phyloP scores from a whole-genome alignment of 495 filamentous ascomycete species.

The Aspergillus homomorphus region DNA sequence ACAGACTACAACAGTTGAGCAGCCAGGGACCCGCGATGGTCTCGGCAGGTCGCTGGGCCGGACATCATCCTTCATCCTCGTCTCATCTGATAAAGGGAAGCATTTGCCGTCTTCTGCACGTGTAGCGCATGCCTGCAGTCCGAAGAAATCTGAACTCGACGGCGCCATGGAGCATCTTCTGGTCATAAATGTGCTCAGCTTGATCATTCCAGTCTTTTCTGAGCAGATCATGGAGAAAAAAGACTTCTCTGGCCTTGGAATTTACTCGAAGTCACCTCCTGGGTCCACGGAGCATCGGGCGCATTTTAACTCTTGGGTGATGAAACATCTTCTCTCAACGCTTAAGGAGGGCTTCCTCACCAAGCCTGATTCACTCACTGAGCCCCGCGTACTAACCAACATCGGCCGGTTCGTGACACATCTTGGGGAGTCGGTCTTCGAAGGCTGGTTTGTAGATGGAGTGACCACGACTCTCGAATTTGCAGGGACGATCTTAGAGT shows the following conservation, averaged over 20 bases:
- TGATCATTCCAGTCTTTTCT: slow-evolving; percentile 73
- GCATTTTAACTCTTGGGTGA: slow-evolving; percentile 87
- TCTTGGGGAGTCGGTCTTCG: slow-evolving; percentile 83
- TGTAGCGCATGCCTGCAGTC: slow-evolving; percentile 56
- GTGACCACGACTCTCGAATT: slow-evolving; percentile 76
- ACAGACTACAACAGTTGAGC: slow-evolving; percentile 62
- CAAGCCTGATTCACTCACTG: slow-evolving; percentile 67
- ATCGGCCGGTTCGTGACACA: slow-evolving; percentile 75
- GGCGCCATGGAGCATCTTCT: slow-evolving; percentile 61
- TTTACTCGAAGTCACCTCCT: slow-evolving; percentile 86
- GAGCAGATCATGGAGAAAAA: slow-evolving; percentile 80
- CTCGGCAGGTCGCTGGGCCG: slow-evolving; percentile 59
- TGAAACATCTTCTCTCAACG: slow-evolving; percentile 69
- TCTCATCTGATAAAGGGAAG: slow-evolving; percentile 64
- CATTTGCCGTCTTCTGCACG: slow-evolving; percentile 55
- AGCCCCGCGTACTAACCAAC: slow-evolving; percentile 82
- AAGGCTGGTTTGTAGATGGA: slow-evolving; percentile 92
- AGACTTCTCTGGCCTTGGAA: slow-evolving; percentile 84
- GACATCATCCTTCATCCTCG: slow-evolving; percentile 84
- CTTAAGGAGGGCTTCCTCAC: slow-evolving; percentile 66
- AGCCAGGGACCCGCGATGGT: slow-evolving; percentile 43
- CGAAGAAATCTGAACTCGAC: slow-evolving; percentile 31
- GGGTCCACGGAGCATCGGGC: slow-evolving; percentile 92
- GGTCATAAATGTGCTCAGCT: slow-evolving; percentile 69
- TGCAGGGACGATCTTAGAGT: slow-evolving; percentile 77